Conservation (phyloP, 2,329 filamentous ascomycete species). For the Hypoxylon rubiginosum region DNA sequence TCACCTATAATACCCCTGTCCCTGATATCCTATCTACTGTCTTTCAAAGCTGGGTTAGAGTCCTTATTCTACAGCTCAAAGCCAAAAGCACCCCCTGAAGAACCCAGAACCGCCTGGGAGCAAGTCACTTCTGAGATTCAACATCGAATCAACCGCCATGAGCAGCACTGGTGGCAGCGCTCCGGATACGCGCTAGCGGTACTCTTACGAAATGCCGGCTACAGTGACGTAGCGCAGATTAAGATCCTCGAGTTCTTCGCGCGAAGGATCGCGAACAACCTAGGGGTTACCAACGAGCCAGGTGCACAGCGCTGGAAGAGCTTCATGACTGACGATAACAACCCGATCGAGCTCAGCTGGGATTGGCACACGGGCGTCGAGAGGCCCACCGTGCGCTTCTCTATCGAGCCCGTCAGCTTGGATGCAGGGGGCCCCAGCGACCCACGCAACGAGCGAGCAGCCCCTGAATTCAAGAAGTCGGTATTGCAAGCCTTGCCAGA, state of each 20-base stretch:
- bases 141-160: conserved; percentile 5
- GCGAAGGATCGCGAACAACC: not conserved
- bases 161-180: conserved; percentile 11
- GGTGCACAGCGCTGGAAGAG: conserved; percentile 49
- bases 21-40: not conserved
- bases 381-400: conserved; percentile 50
- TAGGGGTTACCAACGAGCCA: conserved; percentile 14
- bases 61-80: not conserved
- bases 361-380: conserved; percentile 45
- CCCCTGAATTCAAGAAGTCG: conserved; percentile 16
- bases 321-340: conserved; percentile 58
- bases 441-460: conserved; percentile 43
- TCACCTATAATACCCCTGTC: conserved; percentile 2
- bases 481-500: conserved; percentile 22
- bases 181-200: conserved; percentile 16
- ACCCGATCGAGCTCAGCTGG: conserved; percentile 57
- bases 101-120: conserved; percentile 10
- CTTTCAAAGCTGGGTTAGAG: conserved; percentile 1
- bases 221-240: conserved; percentile 4
- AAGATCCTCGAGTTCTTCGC: conserved; percentile 21
- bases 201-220: conserved; percentile 18
- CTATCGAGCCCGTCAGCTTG: conserved; percentile 51
- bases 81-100: not conserved
- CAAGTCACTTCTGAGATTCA: conserved; percentile 10
- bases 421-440: conserved; percentile 48